Conservation (phyloP, 129 eudicot genomes). For the Artemisia tridentata region DNA sequence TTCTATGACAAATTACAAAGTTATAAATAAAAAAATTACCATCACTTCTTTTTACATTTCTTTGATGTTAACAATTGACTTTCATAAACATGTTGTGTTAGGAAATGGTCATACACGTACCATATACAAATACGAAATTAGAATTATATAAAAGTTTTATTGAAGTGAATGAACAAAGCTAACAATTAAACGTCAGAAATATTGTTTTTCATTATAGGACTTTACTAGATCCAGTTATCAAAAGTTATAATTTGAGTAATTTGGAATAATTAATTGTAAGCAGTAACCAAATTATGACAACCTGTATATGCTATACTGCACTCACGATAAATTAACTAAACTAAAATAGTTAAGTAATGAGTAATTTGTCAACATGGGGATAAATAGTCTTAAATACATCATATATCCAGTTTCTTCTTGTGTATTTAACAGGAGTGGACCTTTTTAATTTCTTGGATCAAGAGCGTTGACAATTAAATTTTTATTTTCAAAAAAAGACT, state of each 20-base stretch:
- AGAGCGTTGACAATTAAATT: constrained; percentile 35
- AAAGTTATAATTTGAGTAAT: no score
- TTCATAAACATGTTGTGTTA: neutral
- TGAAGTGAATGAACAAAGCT: neutral
- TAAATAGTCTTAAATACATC: constrained; percentile 17
- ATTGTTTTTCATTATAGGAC: neutral
- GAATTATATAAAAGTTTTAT: neutral
- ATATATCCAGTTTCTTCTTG: constrained; percentile 17
- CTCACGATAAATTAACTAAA: neutral
- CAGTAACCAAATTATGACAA: neutral
- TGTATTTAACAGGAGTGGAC: constrained; percentile 18
- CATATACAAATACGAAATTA: neutral
- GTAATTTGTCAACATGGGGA: constrained; percentile 20
- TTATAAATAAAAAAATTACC: no score
- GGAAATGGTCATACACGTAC: neutral
- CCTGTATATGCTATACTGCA: neutral
- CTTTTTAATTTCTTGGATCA: constrained; percentile 35
- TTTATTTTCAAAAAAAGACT: neutral
- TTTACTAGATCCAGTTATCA: no score
- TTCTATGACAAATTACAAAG: no score
- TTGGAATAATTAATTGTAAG: no score
- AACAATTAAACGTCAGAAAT: neutral
- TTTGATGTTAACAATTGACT: no score
- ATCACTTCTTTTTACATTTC: no score
- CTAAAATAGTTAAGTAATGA: neutral